These are phyloP conservation scores for Blepharisma japonicum DNA, from an alignment of 73 alveolate genomes.

Conservation along the genomic window DNA sequence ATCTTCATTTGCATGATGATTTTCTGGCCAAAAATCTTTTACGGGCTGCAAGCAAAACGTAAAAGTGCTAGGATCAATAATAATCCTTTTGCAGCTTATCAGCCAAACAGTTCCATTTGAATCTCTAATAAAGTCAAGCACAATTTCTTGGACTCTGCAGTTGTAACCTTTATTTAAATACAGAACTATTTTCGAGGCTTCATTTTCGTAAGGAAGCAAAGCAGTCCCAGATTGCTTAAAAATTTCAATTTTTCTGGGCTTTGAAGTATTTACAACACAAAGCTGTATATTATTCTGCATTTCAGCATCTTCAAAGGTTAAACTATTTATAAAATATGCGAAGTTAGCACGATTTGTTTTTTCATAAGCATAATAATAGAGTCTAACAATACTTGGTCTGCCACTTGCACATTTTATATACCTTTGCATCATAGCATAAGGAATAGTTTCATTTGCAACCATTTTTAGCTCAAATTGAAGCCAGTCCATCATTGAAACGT, in stretches of 20 bases:
- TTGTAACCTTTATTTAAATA: constrained; percentile 62
- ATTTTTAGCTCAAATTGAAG: constrained; percentile 6
- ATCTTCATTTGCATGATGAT: background rate
- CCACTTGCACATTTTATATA: constrained; percentile 17
- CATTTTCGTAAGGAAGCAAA: constrained; percentile 42
- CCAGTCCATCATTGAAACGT: constrained; percentile 18
- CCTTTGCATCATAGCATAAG: constrained; percentile 22
- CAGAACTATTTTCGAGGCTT: constrained; percentile 49
- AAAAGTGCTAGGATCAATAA: constrained; percentile 47
- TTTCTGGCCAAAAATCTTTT: background rate
- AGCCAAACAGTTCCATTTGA: constrained; percentile 61
- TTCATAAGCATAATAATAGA: background rate
- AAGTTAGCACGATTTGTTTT: constrained; percentile 17
- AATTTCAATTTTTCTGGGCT: constrained; percentile 19
- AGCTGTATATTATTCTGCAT: background rate
- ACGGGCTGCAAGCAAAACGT: background rate
- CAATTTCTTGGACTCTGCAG: constrained; percentile 50
- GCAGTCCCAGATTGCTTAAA: constrained; percentile 17
- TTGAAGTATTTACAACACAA: background rate
- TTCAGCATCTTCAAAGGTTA: background rate
- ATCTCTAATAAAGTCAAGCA: constrained; percentile 65
- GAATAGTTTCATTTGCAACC: constrained; percentile 1
- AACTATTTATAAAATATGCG: constrained; percentile 19
- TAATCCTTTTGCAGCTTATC: constrained; percentile 52
- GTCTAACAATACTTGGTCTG: background rate